Evolutionary conservation across 2,329 filamentous ascomycete species (phyloP).

Genomic region (Lachnellula cervina): DNA sequence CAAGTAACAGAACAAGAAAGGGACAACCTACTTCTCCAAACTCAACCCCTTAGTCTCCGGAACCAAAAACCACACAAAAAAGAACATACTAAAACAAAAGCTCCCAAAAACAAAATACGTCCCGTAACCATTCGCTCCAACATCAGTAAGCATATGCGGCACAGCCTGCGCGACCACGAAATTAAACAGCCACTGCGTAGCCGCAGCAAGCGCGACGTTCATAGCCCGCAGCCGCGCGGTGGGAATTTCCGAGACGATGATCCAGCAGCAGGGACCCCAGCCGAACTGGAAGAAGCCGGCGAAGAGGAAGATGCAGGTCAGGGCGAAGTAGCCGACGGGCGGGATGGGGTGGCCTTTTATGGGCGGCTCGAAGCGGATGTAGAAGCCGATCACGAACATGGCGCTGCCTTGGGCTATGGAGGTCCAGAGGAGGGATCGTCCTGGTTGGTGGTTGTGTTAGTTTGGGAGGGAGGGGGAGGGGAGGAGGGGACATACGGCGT

Average conservation of each 20-base stretch:
- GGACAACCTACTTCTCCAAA: conserved; percentile 46
- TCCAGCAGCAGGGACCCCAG: conserved; percentile 69
- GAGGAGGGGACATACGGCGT: conserved; percentile 39
- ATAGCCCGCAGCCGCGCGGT: conserved; percentile 60
- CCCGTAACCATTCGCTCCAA: conserved; percentile 43
- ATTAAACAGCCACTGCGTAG: conserved; percentile 71
- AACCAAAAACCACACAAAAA: conserved; percentile 33
- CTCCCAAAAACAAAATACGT: conserved; percentile 66
- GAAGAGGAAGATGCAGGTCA: conserved; percentile 69
- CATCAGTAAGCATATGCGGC: conserved; percentile 60
- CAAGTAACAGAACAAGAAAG: neutral
- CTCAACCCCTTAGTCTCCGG: conserved; percentile 65
- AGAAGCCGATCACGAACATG: conserved; percentile 69
- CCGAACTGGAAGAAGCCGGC: conserved; percentile 65
- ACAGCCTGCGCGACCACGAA: conserved; percentile 66
- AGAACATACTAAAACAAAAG: conserved; percentile 58
- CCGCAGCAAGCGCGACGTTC: conserved; percentile 64
- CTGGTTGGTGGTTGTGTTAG: neutral
- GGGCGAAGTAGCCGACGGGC: conserved; percentile 63
- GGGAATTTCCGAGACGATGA: conserved; percentile 66
- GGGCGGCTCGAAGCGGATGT: conserved; percentile 59
- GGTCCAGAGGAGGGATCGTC: conserved; percentile 54
- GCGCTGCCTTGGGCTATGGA: conserved; percentile 55
- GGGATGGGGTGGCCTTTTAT: conserved; percentile 49
- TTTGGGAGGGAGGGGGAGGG: neutral